Conservation (phyloP, 768 basidiomycete species). For the Leccinum obscurum region DNA sequence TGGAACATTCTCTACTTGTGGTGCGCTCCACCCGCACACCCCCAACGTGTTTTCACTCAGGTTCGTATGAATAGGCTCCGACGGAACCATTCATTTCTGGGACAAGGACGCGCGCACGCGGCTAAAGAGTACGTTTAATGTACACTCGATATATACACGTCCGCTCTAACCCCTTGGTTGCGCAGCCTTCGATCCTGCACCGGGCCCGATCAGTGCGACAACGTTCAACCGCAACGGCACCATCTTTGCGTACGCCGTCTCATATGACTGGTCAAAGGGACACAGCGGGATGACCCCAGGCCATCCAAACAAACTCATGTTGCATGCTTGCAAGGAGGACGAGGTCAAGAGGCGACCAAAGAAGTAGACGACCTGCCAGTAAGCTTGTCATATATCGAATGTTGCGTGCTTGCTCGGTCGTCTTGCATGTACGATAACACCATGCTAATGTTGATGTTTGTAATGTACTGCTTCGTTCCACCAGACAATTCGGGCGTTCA, state of each 20-base stretch:
- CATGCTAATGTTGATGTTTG: background rate
- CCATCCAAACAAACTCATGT: slow-evolving; percentile 75
- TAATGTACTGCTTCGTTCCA: background rate
- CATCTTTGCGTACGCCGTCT: slow-evolving; percentile 90
- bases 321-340: slow-evolving; percentile 85
- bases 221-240: slow-evolving; percentile 86
- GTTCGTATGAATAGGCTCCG: slow-evolving; percentile 51
- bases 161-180: slow-evolving; percentile 4
- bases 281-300: slow-evolving; percentile 78
- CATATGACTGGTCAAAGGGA: slow-evolving; percentile 94
- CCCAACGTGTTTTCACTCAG: slow-evolving; percentile 22
- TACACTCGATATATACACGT: background rate
- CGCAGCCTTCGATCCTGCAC: slow-evolving; percentile 69
- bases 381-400: slow-evolving; percentile 6
- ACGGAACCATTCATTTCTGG: slow-evolving; percentile 92
- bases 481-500: background rate
- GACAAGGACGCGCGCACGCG: slow-evolving; percentile 92
- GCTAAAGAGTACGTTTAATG: slow-evolving; percentile 67
- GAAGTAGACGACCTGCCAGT: slow-evolving; percentile 23
- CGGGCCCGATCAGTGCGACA: slow-evolving; percentile 76
- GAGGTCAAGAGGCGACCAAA: slow-evolving; percentile 70
- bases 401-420: slow-evolving; percentile 7
- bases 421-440: slow-evolving; percentile 13
- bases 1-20: slow-evolving; percentile 84
- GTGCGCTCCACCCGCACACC: slow-evolving; percentile 36